Percentiles rank a stretch among this genome's conserved stretches.
Conservation (phyloP, 1,284 basidiomycete species). For the Ceratobasidium theobromae region DNA sequence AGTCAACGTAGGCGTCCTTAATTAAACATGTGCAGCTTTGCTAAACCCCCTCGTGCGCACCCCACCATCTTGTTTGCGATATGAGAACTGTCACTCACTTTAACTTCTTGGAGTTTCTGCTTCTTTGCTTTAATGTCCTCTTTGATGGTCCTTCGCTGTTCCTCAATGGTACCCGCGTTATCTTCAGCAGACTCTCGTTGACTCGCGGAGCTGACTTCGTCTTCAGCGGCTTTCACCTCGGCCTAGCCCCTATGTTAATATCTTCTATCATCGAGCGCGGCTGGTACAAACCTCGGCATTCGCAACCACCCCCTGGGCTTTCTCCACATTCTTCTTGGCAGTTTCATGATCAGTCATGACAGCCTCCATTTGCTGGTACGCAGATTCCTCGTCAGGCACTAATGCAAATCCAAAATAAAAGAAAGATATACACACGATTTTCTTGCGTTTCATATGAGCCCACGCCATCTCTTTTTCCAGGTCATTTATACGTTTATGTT, state of each 20-base stretch:
- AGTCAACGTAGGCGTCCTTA: too few relatives aligned
- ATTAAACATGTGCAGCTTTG: too few relatives aligned
- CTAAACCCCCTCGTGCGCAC: too few relatives aligned
- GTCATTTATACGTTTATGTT: conserved; percentile 65
- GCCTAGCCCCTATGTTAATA: conserved; percentile 53
- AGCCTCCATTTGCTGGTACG: conserved; percentile 43
- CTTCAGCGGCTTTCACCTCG: conserved; percentile 39
- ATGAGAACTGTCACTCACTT: conserved; percentile 46
- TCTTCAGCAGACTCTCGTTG: conserved; percentile 8
- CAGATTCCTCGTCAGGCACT: background rate
- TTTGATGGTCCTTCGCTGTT: conserved; percentile 49
- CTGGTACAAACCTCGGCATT: conserved; percentile 51
- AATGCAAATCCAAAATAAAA: background rate
- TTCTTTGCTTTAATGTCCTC: conserved; percentile 53
- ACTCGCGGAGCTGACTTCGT: conserved; percentile 29
- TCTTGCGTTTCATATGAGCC: conserved; percentile 80
- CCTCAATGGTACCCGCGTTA: conserved; percentile 52
- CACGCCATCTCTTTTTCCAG: conserved; percentile 85
- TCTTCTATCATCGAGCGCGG: conserved; percentile 44
- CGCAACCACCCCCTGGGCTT: conserved; percentile 32
- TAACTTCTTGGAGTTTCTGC: conserved; percentile 49
- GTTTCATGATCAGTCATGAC: conserved; percentile 50
- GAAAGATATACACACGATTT: conserved; percentile 54
- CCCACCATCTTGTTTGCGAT: too few relatives aligned
- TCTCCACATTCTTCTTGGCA: conserved; percentile 41